These are phyloP conservation scores for Liriodendron chinense DNA, from an alignment of 164 flowering plant genomes.

Conservation along the genomic window DNA sequence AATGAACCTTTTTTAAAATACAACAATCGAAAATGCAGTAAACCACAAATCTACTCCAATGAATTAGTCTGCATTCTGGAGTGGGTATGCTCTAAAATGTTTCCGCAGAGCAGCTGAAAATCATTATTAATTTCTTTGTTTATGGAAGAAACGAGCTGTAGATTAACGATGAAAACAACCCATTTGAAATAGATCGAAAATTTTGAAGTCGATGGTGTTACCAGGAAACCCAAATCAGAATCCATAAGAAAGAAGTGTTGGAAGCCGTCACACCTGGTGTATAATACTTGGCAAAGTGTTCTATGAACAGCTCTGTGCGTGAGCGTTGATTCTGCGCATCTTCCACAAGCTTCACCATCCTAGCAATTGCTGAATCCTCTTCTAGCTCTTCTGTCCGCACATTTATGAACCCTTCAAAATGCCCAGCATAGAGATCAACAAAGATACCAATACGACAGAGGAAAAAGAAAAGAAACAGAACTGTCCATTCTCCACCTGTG, in stretches of 20 bases:
- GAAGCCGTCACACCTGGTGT: neutral
- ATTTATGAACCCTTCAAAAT: neutral
- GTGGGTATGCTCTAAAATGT: no score
- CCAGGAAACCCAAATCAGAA: no score
- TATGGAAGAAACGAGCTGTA: no score
- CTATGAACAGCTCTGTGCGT: neutral
- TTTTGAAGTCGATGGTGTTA: no score
- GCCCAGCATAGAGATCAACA: neutral
- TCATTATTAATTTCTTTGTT: no score
- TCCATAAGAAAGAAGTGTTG: no score
- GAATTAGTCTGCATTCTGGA: no score
- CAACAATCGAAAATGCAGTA: neutral
- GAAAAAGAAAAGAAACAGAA: neutral
- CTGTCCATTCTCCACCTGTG: neutral
- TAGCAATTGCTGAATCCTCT: neutral
- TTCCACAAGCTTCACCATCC: conserved; percentile 1
- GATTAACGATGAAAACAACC: no score
- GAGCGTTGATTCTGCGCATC: neutral
- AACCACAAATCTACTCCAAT: neutral
- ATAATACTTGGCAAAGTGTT: neutral
- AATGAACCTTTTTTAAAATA: neutral
- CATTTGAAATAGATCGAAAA: no score
- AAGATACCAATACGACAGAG: neutral
- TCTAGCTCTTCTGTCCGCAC: neutral
- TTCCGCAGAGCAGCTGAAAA: no score